Evolutionary conservation across 2,329 filamentous ascomycete species (phyloP).

Genomic region (Pseudonectria foliicola): DNA sequence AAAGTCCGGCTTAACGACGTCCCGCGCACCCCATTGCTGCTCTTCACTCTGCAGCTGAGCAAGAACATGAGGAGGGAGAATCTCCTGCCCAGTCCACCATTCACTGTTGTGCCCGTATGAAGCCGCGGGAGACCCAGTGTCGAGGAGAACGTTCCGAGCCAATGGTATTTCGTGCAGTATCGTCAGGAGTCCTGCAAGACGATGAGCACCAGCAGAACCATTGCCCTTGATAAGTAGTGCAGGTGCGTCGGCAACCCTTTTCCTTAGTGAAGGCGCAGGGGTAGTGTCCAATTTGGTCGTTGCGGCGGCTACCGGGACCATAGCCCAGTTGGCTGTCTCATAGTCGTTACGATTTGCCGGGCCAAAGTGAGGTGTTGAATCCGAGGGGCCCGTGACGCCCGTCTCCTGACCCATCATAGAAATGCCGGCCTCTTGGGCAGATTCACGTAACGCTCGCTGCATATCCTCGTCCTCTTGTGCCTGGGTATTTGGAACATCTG

Average conservation of each 20-base stretch:
- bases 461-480: conserved; percentile 49
- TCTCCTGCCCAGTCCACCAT: conserved; percentile 56
- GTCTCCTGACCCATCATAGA: conserved; percentile 39
- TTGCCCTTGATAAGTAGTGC: conserved; percentile 42
- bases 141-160: conserved; percentile 47
- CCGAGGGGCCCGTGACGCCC: conserved; percentile 37
- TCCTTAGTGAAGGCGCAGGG: conserved; percentile 34
- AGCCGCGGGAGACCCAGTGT: conserved; percentile 31
- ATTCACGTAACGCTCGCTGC: conserved; percentile 49
- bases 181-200: conserved; percentile 48
- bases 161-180: conserved; percentile 55
- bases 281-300: conserved; percentile 14
- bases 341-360: conserved; percentile 52
- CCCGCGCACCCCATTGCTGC: conserved; percentile 21
- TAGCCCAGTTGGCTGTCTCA: conserved; percentile 49
- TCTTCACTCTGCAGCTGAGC: conserved; percentile 26
- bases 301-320: conserved; percentile 39
- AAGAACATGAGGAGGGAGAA: conserved; percentile 34
- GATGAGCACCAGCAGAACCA: conserved; percentile 29
- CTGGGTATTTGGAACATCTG: conserved; percentile 31
- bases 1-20: conserved; percentile 30
- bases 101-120: conserved; percentile 49
- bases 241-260: conserved; percentile 35
- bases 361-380: conserved; percentile 45
- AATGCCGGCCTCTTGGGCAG: conserved; percentile 45